These are phyloP conservation scores for Exophiala alcalophila DNA, from an alignment of 2,329 filamentous ascomycete species.

Conservation along the genomic window DNA sequence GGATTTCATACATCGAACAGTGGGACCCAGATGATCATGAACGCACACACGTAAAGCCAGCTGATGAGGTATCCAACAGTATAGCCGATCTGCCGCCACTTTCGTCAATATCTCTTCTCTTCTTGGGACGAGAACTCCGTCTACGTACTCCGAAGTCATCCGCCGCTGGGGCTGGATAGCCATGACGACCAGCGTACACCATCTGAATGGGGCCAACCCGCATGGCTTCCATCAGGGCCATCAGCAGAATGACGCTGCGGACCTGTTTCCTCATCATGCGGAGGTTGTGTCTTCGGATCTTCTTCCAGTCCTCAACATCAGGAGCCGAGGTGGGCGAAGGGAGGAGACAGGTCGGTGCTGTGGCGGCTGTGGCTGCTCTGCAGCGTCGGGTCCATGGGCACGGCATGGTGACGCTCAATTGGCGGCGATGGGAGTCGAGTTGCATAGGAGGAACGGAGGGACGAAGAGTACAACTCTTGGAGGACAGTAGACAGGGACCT, in stretches of 20 bases:
- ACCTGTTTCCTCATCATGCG: slow-evolving; percentile 29
- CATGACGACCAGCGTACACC: slow-evolving; percentile 27
- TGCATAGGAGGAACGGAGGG: slow-evolving; percentile 21
- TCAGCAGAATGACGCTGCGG: slow-evolving; percentile 25
- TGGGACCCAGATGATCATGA: slow-evolving; percentile 26
- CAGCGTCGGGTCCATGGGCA: slow-evolving; percentile 25
- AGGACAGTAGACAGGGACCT: too few relatives aligned
- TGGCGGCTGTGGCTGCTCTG: slow-evolving; percentile 9
- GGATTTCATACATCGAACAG: slow-evolving; percentile 27
- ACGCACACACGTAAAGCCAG: slow-evolving; percentile 29
- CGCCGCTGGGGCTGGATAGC: slow-evolving; percentile 19
- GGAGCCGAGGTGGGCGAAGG: slow-evolving; percentile 15
- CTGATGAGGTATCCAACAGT: slow-evolving; percentile 27
- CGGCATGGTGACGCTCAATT: slow-evolving; percentile 27
- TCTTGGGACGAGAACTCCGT: too few relatives aligned
- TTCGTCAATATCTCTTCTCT: slow-evolving; percentile 9
- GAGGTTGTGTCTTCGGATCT: slow-evolving; percentile 26
- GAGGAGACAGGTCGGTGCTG: slow-evolving; percentile 6
- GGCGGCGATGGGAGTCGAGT: slow-evolving; percentile 30
- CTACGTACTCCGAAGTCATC: slow-evolving; percentile 30
- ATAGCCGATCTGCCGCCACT: slow-evolving; percentile 24
- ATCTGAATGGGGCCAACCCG: slow-evolving; percentile 27
- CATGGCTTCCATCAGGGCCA: slow-evolving; percentile 28
- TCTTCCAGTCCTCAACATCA: slow-evolving; percentile 27
- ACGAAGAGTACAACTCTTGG: not conserved